These are phyloP conservation scores for Fonsecaea nubica DNA, from an alignment of 2,329 filamentous ascomycete genomes.

Conservation along the genomic window DNA sequence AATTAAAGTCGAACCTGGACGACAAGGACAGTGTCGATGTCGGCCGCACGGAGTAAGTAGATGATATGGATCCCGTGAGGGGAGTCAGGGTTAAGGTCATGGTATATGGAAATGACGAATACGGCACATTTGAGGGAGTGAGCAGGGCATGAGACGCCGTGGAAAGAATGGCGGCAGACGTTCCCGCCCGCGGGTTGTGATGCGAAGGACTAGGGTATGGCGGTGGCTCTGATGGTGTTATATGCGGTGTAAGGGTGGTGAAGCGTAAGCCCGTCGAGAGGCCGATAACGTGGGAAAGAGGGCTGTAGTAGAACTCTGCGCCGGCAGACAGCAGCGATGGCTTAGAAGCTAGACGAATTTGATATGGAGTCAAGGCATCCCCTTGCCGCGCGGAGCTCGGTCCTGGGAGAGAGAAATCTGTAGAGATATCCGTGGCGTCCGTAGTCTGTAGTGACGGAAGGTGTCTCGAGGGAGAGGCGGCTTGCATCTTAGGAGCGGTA, in stretches of 20 bases:
- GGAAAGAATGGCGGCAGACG: constrained; percentile 39
- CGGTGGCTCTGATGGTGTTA: constrained; percentile 54
- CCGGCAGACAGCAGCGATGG: constrained; percentile 83
- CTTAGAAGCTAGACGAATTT: constrained; percentile 35
- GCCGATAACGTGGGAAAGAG: constrained; percentile 90
- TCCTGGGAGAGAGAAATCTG: constrained; percentile 29
- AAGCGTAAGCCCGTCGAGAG: constrained; percentile 89
- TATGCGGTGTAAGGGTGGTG: constrained; percentile 68
- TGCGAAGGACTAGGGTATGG: constrained; percentile 41
- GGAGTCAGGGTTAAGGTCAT: constrained; percentile 93
- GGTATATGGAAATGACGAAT: constrained; percentile 84
- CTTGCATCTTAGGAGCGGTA: constrained; percentile 52
- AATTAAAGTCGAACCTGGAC: constrained; percentile 93
- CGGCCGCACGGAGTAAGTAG: constrained; percentile 89
- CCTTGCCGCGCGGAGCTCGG: constrained; percentile 39
- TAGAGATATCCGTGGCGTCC: constrained; percentile 15
- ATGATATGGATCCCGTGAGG: constrained; percentile 89
- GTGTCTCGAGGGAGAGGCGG: constrained; percentile 9
- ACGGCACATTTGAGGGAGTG: constrained; percentile 44
- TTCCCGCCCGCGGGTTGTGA: constrained; percentile 38
- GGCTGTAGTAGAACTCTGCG: constrained; percentile 93
- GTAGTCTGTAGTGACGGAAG: constrained; percentile 1
- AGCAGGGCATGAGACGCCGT: constrained; percentile 36
- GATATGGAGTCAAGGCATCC: constrained; percentile 43
- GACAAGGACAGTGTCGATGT: constrained; percentile 82